These are phyloP conservation scores for Kwoniella bestiolae DNA, from an alignment of 768 basidiomycete species.

Conservation along the genomic window DNA sequence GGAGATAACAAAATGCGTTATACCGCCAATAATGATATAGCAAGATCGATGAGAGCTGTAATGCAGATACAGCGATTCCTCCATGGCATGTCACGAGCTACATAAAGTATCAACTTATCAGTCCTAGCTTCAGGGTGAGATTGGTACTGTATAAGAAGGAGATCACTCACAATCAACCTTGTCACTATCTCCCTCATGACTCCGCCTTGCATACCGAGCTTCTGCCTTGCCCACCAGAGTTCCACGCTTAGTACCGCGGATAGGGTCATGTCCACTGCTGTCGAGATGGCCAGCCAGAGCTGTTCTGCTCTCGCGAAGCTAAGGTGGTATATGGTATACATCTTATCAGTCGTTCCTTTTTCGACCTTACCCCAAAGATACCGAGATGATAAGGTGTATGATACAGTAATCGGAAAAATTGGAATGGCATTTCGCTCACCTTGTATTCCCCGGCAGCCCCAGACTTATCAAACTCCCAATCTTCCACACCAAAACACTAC, in stretches of 20 bases:
- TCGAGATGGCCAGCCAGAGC: conserved; percentile 27
- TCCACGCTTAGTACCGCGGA: conserved; percentile 31
- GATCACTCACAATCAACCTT: conserved; percentile 34
- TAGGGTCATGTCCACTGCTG: conserved; percentile 33
- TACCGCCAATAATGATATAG: conserved; percentile 20
- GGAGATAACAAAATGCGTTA: conserved; percentile 36
- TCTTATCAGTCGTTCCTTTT: background rate
- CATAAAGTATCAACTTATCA: background rate
- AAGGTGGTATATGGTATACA: background rate
- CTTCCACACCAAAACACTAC: conserved; percentile 13
- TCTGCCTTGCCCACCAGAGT: conserved; percentile 43
- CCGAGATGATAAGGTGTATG: too few relatives aligned
- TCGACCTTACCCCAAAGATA: too few relatives aligned
- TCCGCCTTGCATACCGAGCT: conserved; percentile 30
- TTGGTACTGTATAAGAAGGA: background rate
- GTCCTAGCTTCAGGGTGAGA: background rate
- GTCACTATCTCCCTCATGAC: conserved; percentile 36
- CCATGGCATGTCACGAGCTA: conserved; percentile 46
- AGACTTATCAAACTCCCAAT: conserved; percentile 13
- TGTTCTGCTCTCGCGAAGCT: conserved; percentile 24
- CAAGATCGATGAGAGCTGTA: conserved; percentile 32
- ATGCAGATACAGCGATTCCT: conserved; percentile 34
- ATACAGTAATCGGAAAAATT: too few relatives aligned
- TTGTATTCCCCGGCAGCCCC: background rate
- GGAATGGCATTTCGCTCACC: background rate